Evolutionary conservation across 306 rosid species (phyloP).

Genomic region (Sphenostylis stenocarpa): DNA sequence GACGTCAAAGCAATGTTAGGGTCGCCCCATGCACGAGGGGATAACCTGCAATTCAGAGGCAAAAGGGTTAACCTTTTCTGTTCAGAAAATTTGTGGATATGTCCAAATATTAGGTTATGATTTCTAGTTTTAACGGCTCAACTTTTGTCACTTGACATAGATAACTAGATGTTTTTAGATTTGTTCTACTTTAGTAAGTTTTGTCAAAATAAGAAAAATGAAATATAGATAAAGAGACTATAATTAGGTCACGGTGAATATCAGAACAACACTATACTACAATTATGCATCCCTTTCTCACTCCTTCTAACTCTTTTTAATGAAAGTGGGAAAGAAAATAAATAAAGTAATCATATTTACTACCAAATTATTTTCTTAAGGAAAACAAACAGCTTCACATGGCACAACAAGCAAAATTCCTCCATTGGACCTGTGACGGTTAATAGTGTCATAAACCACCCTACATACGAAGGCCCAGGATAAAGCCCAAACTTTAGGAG

Average conservation of each 20-base stretch:
- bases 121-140: slow-evolving; percentile 31
- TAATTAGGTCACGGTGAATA: neutral
- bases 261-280: neutral
- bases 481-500: too few species aligned
- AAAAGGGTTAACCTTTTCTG: neutral
- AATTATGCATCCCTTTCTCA: neutral
- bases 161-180: neutral
- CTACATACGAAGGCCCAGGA: too few species aligned
- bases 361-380: too few species aligned
- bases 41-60: slow-evolving; percentile 23
- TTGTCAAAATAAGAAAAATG: neutral
- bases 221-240: neutral
- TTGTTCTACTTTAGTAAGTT: neutral
- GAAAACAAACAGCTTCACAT: too few species aligned
- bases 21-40: slow-evolving; percentile 21
- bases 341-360: too few species aligned
- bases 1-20: neutral
- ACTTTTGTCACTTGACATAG: neutral
- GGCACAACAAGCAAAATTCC: too few species aligned
- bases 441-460: too few species aligned
- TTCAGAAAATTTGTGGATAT: too few species aligned
- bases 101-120: slow-evolving; percentile 16
- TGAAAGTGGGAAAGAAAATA: neutral
- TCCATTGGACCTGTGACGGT: too few species aligned
- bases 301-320: neutral